These are phyloP conservation scores for Pestalotiopsis sp. DNA, from an alignment of 2,329 filamentous ascomycete genomes.

Conservation along the genomic window DNA sequence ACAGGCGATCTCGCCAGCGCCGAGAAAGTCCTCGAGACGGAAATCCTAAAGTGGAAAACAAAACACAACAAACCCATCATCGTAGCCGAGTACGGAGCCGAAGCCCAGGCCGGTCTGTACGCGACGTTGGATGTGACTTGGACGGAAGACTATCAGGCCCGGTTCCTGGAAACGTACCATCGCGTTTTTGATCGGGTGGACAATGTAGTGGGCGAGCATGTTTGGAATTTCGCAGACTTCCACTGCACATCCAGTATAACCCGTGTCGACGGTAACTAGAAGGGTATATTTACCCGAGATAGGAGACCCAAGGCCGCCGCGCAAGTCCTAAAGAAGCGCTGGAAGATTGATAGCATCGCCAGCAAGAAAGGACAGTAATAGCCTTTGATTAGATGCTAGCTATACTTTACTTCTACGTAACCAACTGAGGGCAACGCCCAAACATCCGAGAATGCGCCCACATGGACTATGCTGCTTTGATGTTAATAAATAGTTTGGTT, in stretches of 20 bases:
- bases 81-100: neutral
- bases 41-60: constrained; percentile 14
- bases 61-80: neutral
- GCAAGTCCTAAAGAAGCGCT: constrained; percentile 17
- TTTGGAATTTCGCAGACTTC: constrained; percentile 28
- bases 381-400: too few relatives aligned
- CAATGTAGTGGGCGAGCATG: constrained; percentile 28
- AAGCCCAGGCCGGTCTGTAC: neutral
- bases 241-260: constrained; percentile 20
- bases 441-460: too few relatives aligned
- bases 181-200: constrained; percentile 29
- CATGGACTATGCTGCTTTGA: too few relatives aligned
- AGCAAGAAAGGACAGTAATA: too few relatives aligned
- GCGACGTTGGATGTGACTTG: neutral
- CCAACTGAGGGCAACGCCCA: too few relatives aligned
- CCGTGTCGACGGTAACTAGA: constrained; percentile 25
- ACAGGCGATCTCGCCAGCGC: constrained; percentile 24
- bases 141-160: neutral
- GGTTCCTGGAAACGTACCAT: constrained; percentile 22
- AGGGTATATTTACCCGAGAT: constrained; percentile 25
- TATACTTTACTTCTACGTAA: too few relatives aligned
- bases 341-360: constrained; percentile 6
- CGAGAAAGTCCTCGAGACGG: constrained; percentile 21
- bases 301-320: constrained; percentile 21
- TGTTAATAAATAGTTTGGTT: too few relatives aligned